phyloP scores from a whole-genome alignment of 441 rosid genomes.

The Francoa sonchifolia region DNA sequence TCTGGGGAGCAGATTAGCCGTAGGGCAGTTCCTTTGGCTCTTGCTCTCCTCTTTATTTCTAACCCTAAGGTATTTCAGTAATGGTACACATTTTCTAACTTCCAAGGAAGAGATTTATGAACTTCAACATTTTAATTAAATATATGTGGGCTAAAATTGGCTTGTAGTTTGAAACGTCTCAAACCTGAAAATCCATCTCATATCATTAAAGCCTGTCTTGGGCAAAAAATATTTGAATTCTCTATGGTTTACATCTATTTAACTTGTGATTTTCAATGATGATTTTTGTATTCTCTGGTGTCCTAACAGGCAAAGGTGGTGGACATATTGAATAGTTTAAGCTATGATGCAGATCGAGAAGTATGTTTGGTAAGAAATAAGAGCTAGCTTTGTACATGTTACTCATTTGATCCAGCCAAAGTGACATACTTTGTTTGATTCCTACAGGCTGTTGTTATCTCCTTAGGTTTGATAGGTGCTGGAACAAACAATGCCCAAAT shows the following conservation, averaged over 20 bases:
- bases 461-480: slow-evolving; percentile 89
- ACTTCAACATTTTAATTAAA: background rate
- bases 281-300: slow-evolving; percentile 1
- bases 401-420: slow-evolving; percentile 1
- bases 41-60: slow-evolving; percentile 91
- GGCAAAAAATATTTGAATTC: too few species aligned
- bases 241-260: background rate
- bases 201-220: too few species aligned
- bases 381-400: slow-evolving; percentile 5
- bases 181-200: too few species aligned
- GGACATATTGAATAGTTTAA: slow-evolving; percentile 91
- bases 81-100: background rate
- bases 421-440: slow-evolving; percentile 17
- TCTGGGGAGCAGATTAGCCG: slow-evolving; percentile 85
- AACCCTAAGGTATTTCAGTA: slow-evolving; percentile 70
- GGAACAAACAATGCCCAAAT: slow-evolving; percentile 94
- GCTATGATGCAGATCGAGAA: slow-evolving; percentile 93
- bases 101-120: background rate
- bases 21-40: slow-evolving; percentile 86
- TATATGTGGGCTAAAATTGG: too few species aligned
- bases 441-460: slow-evolving; percentile 71
- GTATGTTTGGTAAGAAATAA: slow-evolving; percentile 72
- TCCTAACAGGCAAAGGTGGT: slow-evolving; percentile 71
- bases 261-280: background rate
- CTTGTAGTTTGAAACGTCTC: too few species aligned